Evolutionary conservation across 2,329 filamentous ascomycete genomes (phyloP).

Genomic region (Sporothrix phasma): DNA sequence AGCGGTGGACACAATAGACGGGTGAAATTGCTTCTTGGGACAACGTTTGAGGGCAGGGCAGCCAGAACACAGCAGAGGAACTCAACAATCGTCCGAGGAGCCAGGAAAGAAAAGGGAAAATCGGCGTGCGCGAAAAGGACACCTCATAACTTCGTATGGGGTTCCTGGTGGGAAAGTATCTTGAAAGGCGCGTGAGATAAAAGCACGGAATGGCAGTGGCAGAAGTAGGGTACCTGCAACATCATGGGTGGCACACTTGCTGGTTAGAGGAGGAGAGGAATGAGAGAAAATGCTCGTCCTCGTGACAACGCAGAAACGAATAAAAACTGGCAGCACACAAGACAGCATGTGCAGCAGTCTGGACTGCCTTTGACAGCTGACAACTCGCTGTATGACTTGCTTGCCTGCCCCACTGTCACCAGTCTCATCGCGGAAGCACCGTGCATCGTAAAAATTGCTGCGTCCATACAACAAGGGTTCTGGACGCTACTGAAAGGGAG

Average conservation of each 20-base stretch:
- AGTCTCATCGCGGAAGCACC: neutral
- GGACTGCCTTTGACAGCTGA: no score
- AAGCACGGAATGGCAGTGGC: neutral
- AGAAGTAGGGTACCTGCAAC: neutral
- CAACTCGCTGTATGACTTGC: constrained; percentile 1
- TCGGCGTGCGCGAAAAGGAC: neutral
- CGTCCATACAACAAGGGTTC: no score
- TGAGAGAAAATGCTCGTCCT: neutral
- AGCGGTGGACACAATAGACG: neutral
- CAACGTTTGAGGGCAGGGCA: neutral
- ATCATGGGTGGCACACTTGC: neutral
- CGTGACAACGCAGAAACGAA: neutral
- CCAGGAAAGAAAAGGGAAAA: no score
- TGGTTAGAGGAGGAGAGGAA: neutral
- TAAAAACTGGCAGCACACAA: neutral
- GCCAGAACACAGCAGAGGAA: no score
- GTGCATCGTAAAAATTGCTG: no score
- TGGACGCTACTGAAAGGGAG: no score
- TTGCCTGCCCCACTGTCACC: neutral
- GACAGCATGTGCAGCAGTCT: no score
- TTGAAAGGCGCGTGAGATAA: no score
- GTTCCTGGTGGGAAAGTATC: no score
- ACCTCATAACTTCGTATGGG: no score
- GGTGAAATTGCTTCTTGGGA: neutral
- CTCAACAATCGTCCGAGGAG: no score